Conservation (phyloP, 345 rosid species). For the Anastatica hierochuntica region DNA sequence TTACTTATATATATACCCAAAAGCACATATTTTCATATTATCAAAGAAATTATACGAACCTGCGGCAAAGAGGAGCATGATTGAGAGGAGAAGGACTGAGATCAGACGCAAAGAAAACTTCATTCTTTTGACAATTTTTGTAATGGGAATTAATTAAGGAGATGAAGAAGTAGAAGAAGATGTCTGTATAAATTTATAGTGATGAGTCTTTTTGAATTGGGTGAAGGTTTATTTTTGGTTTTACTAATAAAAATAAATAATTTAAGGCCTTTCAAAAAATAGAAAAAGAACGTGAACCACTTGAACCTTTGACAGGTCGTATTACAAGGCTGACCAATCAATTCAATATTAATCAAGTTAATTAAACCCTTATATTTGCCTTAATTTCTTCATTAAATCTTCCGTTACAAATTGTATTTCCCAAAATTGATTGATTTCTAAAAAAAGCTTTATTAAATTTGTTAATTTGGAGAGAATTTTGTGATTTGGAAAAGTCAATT, state of each 20-base stretch:
- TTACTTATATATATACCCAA: no score
- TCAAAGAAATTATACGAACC: conserved; percentile 13
- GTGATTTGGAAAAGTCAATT: no score
- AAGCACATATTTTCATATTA: no score
- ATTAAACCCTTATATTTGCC: background rate
- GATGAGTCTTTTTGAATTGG: background rate
- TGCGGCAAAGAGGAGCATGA: conserved; percentile 20
- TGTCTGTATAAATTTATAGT: background rate
- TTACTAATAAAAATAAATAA: no score
- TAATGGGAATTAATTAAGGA: background rate
- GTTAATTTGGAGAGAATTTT: no score
- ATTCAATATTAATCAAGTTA: background rate
- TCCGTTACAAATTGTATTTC: no score
- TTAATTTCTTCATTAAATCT: no score
- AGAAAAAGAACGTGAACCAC: conserved; percentile 20
- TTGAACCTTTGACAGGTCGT: background rate
- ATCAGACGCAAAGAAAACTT: conserved; percentile 21
- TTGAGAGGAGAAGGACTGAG: conserved; percentile 15
- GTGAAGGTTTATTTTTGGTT: background rate
- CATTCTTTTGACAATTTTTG: conserved; percentile 2
- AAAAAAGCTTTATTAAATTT: no score
- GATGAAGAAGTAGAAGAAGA: background rate
- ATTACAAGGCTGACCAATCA: conserved; percentile 4
- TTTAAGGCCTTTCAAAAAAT: conserved; percentile 10
- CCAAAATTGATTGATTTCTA: no score